phyloP scores from a whole-genome alignment of 306 rosid species.

The apple (Malus domestica) region ASM211411v1 NC_041798.1:32726501-32727000 shows the following conservation, averaged over 20 bases:
- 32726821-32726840: constrained; percentile 91
- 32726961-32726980: background rate
- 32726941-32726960: constrained; percentile 5
- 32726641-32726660: constrained; percentile 50
- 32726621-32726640: background rate
- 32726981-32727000: constrained; percentile 7
- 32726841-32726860: constrained; percentile 57
- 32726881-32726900: background rate
- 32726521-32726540: too few relatives aligned
- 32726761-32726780: constrained; percentile 77
- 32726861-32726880: background rate
- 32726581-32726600: too few relatives aligned
- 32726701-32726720: background rate
- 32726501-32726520: too few relatives aligned
- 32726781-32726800: constrained; percentile 86
- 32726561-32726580: background rate
- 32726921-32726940: background rate
- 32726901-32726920: background rate
- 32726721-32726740: constrained; percentile 3
- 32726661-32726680: background rate
- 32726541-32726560: too few relatives aligned
- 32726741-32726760: constrained; percentile 62
- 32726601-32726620: too few relatives aligned
- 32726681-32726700: background rate
- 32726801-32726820: constrained; percentile 98